A percentile compares a stretch with the other conserved stretches of the same genome.
Evolutionary conservation across 305 asterid genomes (phyloP).

Genomic region (Rubia tinctorum): DNA sequence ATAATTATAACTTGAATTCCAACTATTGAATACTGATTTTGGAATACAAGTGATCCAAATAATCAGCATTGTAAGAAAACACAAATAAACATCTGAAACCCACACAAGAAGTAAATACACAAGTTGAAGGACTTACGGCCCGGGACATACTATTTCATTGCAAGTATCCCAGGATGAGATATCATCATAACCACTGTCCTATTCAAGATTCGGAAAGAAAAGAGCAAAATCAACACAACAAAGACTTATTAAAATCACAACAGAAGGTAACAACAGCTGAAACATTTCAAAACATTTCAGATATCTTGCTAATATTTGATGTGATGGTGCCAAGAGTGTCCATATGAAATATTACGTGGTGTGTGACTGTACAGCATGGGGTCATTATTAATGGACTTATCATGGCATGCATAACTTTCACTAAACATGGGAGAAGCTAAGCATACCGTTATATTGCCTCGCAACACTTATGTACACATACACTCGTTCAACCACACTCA

Average conservation of each 20-base stretch:
- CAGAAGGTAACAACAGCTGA: not conserved
- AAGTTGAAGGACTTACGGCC: conserved; percentile 35
- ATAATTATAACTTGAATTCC: no score
- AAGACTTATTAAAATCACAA: not conserved
- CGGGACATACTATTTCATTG: conserved; percentile 64
- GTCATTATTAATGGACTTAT: not conserved
- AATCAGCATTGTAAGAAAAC: not conserved
- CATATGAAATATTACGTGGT: not conserved
- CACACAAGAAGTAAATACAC: not conserved
- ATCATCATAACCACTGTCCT: conserved; percentile 46
- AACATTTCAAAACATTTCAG: not conserved
- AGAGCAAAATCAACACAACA: not conserved
- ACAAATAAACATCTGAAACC: not conserved
- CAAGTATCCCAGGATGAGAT: conserved; percentile 48
- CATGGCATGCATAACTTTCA: not conserved
- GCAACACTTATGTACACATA: no score
- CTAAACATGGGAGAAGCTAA: not conserved
- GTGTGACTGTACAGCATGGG: not conserved
- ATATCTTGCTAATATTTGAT: not conserved
- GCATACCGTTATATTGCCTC: conserved; percentile 65
- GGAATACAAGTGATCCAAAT: not conserved
- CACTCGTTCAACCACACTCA: no score
- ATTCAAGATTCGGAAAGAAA: conserved; percentile 9
- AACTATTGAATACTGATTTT: not conserved
- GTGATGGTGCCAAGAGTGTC: not conserved